Conservation (phyloP, 2,329 filamentous ascomycete species). For the Fusarium duplospermum region DNA sequence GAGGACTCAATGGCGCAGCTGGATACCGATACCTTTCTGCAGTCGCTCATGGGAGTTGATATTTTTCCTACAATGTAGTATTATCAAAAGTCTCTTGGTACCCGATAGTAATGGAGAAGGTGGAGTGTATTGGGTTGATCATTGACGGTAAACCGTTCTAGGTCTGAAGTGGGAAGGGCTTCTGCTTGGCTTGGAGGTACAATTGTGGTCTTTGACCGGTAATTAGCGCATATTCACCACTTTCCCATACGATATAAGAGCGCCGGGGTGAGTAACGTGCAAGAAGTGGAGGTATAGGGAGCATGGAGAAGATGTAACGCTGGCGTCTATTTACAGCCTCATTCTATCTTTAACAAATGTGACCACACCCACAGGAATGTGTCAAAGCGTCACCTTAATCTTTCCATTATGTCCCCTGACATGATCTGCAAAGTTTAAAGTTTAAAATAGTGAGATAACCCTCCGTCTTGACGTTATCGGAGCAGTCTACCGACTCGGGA, state of each 20-base stretch:
- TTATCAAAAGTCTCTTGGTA: too few relatives aligned
- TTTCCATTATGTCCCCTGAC: neutral
- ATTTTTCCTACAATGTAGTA: neutral
- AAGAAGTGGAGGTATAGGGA: too few relatives aligned
- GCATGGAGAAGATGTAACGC: too few relatives aligned
- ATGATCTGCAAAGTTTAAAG: neutral
- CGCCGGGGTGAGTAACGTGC: too few relatives aligned
- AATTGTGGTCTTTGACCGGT: too few relatives aligned
- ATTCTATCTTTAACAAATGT: neutral
- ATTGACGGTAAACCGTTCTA: too few relatives aligned
- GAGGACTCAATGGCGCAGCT: neutral
- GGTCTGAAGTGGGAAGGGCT: too few relatives aligned
- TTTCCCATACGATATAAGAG: too few relatives aligned
- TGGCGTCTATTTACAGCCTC: neutral
- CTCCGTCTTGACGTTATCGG: neutral
- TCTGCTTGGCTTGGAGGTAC: too few relatives aligned
- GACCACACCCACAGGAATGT: neutral
- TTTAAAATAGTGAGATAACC: neutral
- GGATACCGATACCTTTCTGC: neutral
- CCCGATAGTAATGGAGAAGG: too few relatives aligned
- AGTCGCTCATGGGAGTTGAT: neutral
- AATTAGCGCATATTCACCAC: too few relatives aligned
- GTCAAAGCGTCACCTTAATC: neutral
- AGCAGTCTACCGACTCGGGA: neutral
- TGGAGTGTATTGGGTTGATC: too few relatives aligned